Conservation (phyloP, 306 rosid genomes). For the Argentina anserina region DNA sequence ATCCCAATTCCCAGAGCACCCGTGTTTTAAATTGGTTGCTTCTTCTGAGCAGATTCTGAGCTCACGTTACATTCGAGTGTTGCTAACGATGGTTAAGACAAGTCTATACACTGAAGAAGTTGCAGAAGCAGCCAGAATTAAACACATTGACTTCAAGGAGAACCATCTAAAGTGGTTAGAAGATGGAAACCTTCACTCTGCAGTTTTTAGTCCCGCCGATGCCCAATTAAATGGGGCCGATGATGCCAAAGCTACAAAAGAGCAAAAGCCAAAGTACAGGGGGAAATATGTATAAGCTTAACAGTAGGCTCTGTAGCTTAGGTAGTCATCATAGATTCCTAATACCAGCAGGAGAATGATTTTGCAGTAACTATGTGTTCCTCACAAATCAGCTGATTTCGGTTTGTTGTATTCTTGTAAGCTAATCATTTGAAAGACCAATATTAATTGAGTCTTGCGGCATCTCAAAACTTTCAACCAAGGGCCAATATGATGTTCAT, state of each 20-base stretch:
- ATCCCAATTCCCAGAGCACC: slow-evolving; percentile 68
- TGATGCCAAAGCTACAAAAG: slow-evolving; percentile 49
- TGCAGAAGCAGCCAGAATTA: slow-evolving; percentile 60
- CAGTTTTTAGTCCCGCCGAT: slow-evolving; percentile 67
- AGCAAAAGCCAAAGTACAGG: slow-evolving; percentile 77
- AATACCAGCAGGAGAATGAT: neutral
- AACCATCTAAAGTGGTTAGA: slow-evolving; percentile 91
- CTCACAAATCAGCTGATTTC: neutral
- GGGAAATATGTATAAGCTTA: slow-evolving; percentile 77
- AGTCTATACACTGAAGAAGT: slow-evolving; percentile 67
- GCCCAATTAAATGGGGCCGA: slow-evolving; percentile 27
- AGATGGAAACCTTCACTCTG: slow-evolving; percentile 97
- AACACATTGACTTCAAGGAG: slow-evolving; percentile 72
- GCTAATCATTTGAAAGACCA: neutral
- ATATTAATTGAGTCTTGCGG: neutral
- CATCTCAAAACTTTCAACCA: neutral
- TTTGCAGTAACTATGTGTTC: neutral
- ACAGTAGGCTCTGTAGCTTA: neutral
- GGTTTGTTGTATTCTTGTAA: slow-evolving; percentile 19
- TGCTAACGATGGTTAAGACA: slow-evolving; percentile 79
- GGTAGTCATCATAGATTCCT: neutral
- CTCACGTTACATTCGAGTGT: slow-evolving; percentile 79
- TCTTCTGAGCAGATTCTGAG: slow-evolving; percentile 89
- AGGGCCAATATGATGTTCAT: too few species aligned
- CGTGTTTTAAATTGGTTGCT: slow-evolving; percentile 61